These are phyloP conservation scores for Neofusicoccum kwambonambiense DNA, from an alignment of 2,329 filamentous ascomycete genomes.

Conservation along the genomic window DNA sequence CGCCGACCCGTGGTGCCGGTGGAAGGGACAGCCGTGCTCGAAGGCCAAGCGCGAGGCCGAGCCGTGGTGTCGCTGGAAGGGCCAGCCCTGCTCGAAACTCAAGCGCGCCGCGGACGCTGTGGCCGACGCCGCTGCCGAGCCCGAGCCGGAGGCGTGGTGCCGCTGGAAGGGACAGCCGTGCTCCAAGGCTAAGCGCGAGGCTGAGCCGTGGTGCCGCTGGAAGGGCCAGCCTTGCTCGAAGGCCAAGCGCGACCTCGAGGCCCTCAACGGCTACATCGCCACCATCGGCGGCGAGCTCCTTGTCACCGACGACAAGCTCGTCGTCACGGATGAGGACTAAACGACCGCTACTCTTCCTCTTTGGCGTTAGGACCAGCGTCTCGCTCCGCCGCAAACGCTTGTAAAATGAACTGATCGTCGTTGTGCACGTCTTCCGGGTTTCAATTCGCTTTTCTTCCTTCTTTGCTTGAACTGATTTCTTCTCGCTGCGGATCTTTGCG, in stretches of 20 bases:
- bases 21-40: slow-evolving; percentile 27
- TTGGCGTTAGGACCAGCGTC: no score
- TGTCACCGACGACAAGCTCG: neutral
- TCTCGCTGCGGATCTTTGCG: no score
- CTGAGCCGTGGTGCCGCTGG: slow-evolving; percentile 33
- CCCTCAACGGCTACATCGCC: slow-evolving; percentile 33
- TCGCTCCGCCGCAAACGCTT: no score
- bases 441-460: no score
- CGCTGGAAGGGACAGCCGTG: slow-evolving; percentile 29
- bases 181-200: slow-evolving; percentile 32
- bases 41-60: slow-evolving; percentile 35
- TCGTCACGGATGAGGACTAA: no score
- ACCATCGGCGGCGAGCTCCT: neutral
- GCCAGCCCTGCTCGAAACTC: slow-evolving; percentile 46
- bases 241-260: slow-evolving; percentile 43
- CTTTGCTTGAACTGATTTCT: no score
- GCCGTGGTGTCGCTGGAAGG: slow-evolving; percentile 33
- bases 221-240: slow-evolving; percentile 45
- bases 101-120: slow-evolving; percentile 44
- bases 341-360: no score
- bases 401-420: no score
- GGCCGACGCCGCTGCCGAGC: slow-evolving; percentile 32
- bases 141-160: slow-evolving; percentile 20
- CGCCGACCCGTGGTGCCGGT: slow-evolving; percentile 24
- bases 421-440: no score